phyloP scores from a whole-genome alignment of 495 filamentous ascomycete genomes.

The Apodospora peruviana region DNA sequence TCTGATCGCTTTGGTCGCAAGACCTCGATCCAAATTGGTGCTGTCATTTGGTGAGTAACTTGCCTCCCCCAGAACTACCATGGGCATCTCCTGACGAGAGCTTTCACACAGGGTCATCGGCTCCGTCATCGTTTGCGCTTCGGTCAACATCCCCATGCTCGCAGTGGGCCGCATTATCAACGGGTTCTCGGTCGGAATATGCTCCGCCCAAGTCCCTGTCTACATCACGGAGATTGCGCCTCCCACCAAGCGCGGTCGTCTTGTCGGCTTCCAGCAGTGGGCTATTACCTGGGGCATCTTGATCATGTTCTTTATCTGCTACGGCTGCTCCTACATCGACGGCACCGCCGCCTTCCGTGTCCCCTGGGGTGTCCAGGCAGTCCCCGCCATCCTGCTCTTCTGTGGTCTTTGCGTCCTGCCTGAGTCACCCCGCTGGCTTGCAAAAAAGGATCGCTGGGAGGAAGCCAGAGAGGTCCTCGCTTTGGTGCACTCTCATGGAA shows the following conservation, averaged over 20 bases:
- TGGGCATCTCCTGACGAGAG: background rate
- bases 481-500: conserved; percentile 62
- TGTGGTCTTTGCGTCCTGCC: conserved; percentile 60
- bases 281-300: conserved; percentile 75
- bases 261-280: conserved; percentile 72
- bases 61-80: no score
- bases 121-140: conserved; percentile 61
- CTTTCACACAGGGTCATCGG: conserved; percentile 48
- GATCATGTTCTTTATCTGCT: conserved; percentile 74
- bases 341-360: conserved; percentile 60
- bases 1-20: conserved; percentile 67
- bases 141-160: conserved; percentile 70
- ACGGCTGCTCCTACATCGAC: conserved; percentile 63
- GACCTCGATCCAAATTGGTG: conserved; percentile 57
- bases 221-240: conserved; percentile 72
- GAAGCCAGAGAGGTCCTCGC: conserved; percentile 59
- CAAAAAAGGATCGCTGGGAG: conserved; percentile 68
- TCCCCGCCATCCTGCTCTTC: conserved; percentile 62
- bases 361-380: conserved; percentile 72
- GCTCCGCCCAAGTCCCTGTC: conserved; percentile 73
- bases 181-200: conserved; percentile 70
- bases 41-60: conserved; percentile 53
- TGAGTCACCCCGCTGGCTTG: conserved; percentile 75
- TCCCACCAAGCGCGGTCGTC: conserved; percentile 61
- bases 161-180: conserved; percentile 73